Base-by-base conservation (phyloP, 345 rosid genomes). In the Eucalyptus regnans region DNA sequence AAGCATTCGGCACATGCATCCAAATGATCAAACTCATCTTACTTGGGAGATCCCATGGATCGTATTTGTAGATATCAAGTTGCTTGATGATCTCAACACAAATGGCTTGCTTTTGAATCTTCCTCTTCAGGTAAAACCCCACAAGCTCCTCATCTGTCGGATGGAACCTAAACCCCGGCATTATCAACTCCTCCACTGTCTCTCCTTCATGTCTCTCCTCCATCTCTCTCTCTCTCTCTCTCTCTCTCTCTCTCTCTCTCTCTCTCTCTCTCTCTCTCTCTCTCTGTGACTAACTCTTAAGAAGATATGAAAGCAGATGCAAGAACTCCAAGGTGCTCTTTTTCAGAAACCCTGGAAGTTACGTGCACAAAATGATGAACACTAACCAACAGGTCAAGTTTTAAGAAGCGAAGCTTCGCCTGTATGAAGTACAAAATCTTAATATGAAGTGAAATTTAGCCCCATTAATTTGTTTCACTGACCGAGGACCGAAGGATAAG, bases 31-130 rank as follows among this genome's bases (percentile, higher is more conserved):
- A 71, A 76, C 46, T 76, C 37, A 41, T 50, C 94, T 91, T 94
- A 96, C 99, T 95, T 90, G 99, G 98, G 89, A 97, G 98, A 92
- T 97, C 98, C 99, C 99, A 96, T 41, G 99, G 99, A 87, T 97
- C 98, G 62, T 94, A 95, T 91, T 97, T 97, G 91, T 97, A 97
- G 90, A 97, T 95, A 88, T 97, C 99, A 27, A 97, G 94, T 81
- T 95, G 99, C 93, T 94, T 95, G 91, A 97, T 97, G 50, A 96
- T 93, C 91, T 95, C 98, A 50, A 96, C 93, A 10, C 96, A 93
- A 88, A 95, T 94, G 88, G 96, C 96, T 9, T 94, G 89, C 62
- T 93, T 96, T 84, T 96, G 98, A 88, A 96, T 92, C 94, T 95
- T 96, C 88, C 96, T 93, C 93, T 92, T 95, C 43, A 97, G 90